Base-by-base conservation (phyloP, 1,284 basidiomycete species). In the Cystobasidiaceae sp. region DNA sequence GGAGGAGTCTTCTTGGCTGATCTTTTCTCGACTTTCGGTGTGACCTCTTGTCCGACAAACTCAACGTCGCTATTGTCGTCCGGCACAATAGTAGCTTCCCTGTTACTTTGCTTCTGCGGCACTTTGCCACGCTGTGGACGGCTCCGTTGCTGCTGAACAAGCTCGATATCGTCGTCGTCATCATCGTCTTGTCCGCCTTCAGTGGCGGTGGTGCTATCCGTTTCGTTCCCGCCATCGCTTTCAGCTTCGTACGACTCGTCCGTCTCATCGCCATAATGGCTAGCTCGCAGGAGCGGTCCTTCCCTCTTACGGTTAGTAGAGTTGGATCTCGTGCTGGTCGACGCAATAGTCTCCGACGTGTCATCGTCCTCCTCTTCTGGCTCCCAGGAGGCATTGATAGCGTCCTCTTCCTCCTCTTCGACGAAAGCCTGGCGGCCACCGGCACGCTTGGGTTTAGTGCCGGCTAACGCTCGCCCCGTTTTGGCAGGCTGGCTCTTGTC, bases 281-380 rank as follows among this genome's bases (percentile, higher is more conserved):
- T n/a, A n/a, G n/a, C n/a, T n/a, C n/a, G n/a, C n/a, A n/a, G n/a
- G n/a, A n/a, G n/a, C n/a, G n/a, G n/a, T n/a, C n/a, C n/a, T n/a
- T n/a, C 19, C 13, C 19, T 25, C 54, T 21, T 44, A 21, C 45
- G 45, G 43, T 28, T 43, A 34, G 13, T 25, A 49, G 50, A 46
- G 70, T 46, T 71, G 46, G 49, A 46, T 58, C 49, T 69, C 58
- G 46, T 74, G 54, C 44, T 68, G 66, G 28, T 73, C 70, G 65
- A 70, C 70, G 51, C 72, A 65, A 13, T 61, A 49, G 21, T 71
- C 68, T 30, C 44, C 61, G 30, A 57, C 50, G 21, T 70, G 54
- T 27, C 21, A 57, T 33, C 46, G 63, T 59, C 52, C 44, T 4
- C 49, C 57, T 4, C 32, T 25, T 21, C 50, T 58, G 6, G 28